Base-by-base conservation (phyloP, 2,329 filamentous ascomycete genomes). In the Fusarium lyarnte region DNA sequence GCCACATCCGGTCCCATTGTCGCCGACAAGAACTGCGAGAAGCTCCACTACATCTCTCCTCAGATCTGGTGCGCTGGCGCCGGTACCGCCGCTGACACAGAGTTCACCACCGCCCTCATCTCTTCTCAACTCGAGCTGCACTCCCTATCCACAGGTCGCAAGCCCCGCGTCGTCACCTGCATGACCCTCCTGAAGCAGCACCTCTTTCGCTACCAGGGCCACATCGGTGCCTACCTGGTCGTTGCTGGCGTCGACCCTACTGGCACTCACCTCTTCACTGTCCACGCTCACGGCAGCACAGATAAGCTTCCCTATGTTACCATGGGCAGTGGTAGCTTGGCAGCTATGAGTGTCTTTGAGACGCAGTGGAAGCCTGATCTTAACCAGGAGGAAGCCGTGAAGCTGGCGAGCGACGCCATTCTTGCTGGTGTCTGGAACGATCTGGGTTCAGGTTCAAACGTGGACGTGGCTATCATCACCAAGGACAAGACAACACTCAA, bases 11-110 rank as follows among this genome's bases (percentile, higher is more conserved):
- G 96, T 39, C 95, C 96, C 76, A 99, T 99, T 84, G 96, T 99
- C 78, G 97, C 97, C 84, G 96, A 99, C 90, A 99, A 99, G 94
- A 99, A 99, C 89, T 98, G 96, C 87, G 95, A 99, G 87, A 99
- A 99, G 87, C 91, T 99, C 74, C 96, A 99, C 87, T 99, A 97
- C 88, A 99, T 99, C 83, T 89, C 96, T 46, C 95, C 96, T 67
- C 94, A 98, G 84, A 99, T 99, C 85, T 99, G 96, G 96, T 99
- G 96, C 85, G 96, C 96, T 14, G 96, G 96, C 77, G 97, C 96
- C 76, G 96, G 97, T 83, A 99, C 96, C 57, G 96, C 96, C 70
- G 96, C 96, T 79, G 96, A 99, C 84, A 98, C 95, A 75, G 96
- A 99, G 87, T 99, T 99, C 88, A 99, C 96, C 77, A 99, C 96